phyloP scores from a whole-genome alignment of 2,329 filamentous ascomycete species.

The Trichoderma arundinaceum region DNA sequence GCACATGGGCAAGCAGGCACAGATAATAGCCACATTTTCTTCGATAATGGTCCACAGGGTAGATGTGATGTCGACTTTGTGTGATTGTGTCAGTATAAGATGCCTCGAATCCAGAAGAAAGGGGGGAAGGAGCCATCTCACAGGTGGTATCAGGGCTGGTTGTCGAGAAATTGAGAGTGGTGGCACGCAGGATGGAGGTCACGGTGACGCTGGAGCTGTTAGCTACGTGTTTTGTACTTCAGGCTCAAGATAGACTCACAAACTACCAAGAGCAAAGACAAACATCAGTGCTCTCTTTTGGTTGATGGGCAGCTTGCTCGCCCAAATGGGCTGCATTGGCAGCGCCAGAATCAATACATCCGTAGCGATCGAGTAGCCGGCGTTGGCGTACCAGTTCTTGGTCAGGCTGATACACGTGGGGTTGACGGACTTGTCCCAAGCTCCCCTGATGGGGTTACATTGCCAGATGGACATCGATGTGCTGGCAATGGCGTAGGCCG shows the following conservation, averaged over 20 bases:
- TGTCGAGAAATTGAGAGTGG: conserved; percentile 48
- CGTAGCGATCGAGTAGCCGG: conserved; percentile 53
- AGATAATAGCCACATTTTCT: conserved; percentile 49
- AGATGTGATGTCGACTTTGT: conserved; percentile 44
- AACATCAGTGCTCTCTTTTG: conserved; percentile 51
- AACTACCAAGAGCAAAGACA: conserved; percentile 51
- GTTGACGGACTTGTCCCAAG: conserved; percentile 51
- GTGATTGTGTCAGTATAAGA: not conserved
- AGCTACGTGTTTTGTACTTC: not conserved
- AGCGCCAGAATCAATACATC: conserved; percentile 54
- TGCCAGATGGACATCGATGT: conserved; percentile 55
- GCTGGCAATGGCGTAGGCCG: conserved; percentile 54
- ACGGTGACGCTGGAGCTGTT: conserved; percentile 43
- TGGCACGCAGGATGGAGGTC: conserved; percentile 51
- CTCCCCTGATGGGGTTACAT: conserved; percentile 54
- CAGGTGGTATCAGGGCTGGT: conserved; percentile 47
- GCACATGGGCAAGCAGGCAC: conserved; percentile 49
- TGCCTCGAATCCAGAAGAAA: not conserved
- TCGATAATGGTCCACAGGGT: conserved; percentile 50
- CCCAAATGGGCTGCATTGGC: conserved; percentile 54
- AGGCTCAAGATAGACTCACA: conserved; percentile 42
- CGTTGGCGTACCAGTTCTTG: conserved; percentile 57
- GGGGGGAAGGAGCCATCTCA: conserved; percentile 32
- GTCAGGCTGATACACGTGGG: conserved; percentile 54
- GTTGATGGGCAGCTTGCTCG: conserved; percentile 49